A percentile compares a stretch with the other conserved stretches of the same genome.
phyloP scores from a whole-genome alignment of 495 filamentous ascomycete species.

The Podospora anserina region DNA sequence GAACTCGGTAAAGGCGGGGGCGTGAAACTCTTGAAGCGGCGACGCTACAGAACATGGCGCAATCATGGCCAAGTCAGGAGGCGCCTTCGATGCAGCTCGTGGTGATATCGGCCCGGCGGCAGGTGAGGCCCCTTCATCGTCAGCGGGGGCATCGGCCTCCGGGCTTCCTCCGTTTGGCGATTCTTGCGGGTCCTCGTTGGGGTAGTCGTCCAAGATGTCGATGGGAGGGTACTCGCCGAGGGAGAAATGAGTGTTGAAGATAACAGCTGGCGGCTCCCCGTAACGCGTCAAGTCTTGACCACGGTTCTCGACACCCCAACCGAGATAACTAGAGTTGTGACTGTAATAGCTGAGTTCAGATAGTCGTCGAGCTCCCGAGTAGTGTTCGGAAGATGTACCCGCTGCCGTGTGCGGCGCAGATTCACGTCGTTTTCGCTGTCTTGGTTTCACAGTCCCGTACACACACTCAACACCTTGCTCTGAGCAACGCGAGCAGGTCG shows the following conservation, averaged over 20 bases:
- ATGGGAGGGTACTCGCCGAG: constrained; percentile 11
- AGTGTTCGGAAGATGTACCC: constrained; percentile 3
- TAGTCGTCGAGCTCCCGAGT: constrained; percentile 16
- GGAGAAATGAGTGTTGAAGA: constrained; percentile 18
- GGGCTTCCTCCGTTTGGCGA: constrained; percentile 1
- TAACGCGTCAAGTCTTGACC: constrained; percentile 17
- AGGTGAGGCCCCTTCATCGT: constrained; percentile 11
- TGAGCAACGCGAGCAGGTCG: constrained; percentile 55
- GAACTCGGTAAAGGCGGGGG: constrained; percentile 56
- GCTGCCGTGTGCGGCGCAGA: constrained; percentile 15
- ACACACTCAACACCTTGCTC: constrained; percentile 53
- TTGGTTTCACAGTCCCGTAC: constrained; percentile 57
- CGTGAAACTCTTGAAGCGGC: constrained; percentile 48
- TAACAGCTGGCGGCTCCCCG: constrained; percentile 30
- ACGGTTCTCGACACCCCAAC: neutral
- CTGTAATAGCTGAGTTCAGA: constrained; percentile 25
- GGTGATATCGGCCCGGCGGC: constrained; percentile 14
- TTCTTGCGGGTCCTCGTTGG: neutral
- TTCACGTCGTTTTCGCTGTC: constrained; percentile 51
- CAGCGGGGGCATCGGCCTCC: constrained; percentile 13
- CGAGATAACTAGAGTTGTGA: constrained; percentile 7
- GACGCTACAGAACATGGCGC: constrained; percentile 46
- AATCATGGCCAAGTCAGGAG: constrained; percentile 44
- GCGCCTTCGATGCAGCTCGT: constrained; percentile 28
- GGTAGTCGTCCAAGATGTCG: constrained; percentile 23